Percentiles rank a stretch among this genome's conserved stretches.
phyloP scores from a whole-genome alignment of 1,139 yeast species.

The Suhomyces chickasaworum region DNA sequence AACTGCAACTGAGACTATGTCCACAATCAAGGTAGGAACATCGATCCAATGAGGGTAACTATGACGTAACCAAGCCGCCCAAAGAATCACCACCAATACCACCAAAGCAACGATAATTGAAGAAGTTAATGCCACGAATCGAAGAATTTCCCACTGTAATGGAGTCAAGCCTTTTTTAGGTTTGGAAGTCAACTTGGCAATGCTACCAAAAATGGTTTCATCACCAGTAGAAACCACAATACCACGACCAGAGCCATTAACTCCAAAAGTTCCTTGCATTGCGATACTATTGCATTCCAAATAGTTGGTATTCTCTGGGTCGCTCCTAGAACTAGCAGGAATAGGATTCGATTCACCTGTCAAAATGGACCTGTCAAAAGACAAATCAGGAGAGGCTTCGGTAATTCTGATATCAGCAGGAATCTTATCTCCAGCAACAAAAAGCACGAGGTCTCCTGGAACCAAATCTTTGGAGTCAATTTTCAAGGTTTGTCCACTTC shows the following conservation, averaged over 20 bases:
- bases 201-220: slow-evolving; percentile 35
- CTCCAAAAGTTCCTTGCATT: slow-evolving; percentile 49
- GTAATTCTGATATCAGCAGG: slow-evolving; percentile 38
- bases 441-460: slow-evolving; percentile 34
- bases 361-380: slow-evolving; percentile 38
- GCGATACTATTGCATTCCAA: slow-evolving; percentile 46
- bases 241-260: slow-evolving; percentile 35
- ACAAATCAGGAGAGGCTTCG: slow-evolving; percentile 28
- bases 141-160: slow-evolving; percentile 33
- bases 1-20: slow-evolving; percentile 36
- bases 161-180: slow-evolving; percentile 36
- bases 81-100: slow-evolving; percentile 33
- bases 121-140: slow-evolving; percentile 29
- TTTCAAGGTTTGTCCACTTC: slow-evolving; percentile 23
- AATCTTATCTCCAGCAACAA: slow-evolving; percentile 31
- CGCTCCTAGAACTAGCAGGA: slow-evolving; percentile 23
- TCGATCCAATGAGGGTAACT: slow-evolving; percentile 36
- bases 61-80: slow-evolving; percentile 48
- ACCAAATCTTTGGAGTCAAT: slow-evolving; percentile 29
- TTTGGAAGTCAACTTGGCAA: slow-evolving; percentile 34
- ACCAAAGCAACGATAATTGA: slow-evolving; percentile 26
- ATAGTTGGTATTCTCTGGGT: slow-evolving; percentile 35
- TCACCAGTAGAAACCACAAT: slow-evolving; percentile 37
- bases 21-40: slow-evolving; percentile 35
- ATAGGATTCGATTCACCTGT: slow-evolving; percentile 40